phyloP scores from a whole-genome alignment of 2,329 filamentous ascomycete genomes.

The Aspergillus eucalypticola region DNA sequence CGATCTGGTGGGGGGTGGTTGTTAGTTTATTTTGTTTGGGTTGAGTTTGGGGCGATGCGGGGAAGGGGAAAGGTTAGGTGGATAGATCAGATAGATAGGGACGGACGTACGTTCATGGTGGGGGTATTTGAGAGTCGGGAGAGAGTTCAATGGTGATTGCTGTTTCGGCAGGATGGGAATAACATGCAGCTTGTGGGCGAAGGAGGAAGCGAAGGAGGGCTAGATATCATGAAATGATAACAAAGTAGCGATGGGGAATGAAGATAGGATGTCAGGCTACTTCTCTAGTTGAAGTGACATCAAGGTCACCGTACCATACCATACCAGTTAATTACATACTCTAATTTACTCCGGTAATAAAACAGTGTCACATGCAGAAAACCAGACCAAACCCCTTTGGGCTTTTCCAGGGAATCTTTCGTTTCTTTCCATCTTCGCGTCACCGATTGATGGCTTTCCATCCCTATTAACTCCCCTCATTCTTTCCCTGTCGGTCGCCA shows the following conservation, averaged over 20 bases:
- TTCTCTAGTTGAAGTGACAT: no score
- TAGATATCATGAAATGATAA: not conserved
- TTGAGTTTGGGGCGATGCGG: not conserved
- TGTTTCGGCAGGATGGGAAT: no score
- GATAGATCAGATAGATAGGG: not conserved
- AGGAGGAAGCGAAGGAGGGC: not conserved
- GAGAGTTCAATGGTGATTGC: no score
- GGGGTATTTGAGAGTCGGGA: not conserved
- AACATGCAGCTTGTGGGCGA: not conserved
- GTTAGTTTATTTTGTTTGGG: conserved; percentile 12
- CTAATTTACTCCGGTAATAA: no score
- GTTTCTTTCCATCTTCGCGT: not conserved
- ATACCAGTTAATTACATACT: not conserved
- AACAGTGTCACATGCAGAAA: conserved; percentile 16
- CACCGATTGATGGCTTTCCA: conserved; percentile 8
- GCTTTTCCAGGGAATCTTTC: conserved; percentile 1
- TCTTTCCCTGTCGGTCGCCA: conserved; percentile 22
- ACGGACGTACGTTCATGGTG: conserved; percentile 17
- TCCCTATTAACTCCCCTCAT: not conserved
- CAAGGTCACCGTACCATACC: not conserved
- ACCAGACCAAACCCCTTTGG: conserved; percentile 13
- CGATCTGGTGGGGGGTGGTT: conserved; percentile 60
- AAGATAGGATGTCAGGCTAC: no score
- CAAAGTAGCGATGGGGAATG: no score
- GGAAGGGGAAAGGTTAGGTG: not conserved